Percentiles rank a stretch among this genome's conserved stretches.
phyloP scores from a whole-genome alignment of 176 grass and related monocot species.

The Canna indica region DNA sequence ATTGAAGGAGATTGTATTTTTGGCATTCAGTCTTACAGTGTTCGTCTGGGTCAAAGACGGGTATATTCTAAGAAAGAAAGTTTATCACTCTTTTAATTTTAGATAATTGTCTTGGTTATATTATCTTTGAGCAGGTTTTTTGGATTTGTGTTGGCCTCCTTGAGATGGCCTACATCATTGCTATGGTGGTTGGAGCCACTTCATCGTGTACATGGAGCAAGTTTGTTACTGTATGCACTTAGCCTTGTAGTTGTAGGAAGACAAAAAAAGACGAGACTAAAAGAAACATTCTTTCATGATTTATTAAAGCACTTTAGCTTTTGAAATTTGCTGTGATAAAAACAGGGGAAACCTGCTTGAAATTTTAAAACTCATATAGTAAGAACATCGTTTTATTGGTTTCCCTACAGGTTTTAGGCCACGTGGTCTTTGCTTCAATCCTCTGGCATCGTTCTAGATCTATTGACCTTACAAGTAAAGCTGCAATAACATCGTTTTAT shows the following conservation, averaged over 20 bases:
- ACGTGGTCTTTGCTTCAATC: slow-evolving; percentile 59
- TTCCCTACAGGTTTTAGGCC: slow-evolving; percentile 52
- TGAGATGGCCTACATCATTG: slow-evolving; percentile 65
- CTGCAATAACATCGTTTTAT: slow-evolving; percentile 80
- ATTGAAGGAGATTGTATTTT: slow-evolving; percentile 89
- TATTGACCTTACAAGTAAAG: slow-evolving; percentile 54
- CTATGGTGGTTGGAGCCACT: slow-evolving; percentile 59
- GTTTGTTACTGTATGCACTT: slow-evolving; percentile 62
- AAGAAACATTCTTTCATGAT: neutral
- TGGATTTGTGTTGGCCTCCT: slow-evolving; percentile 83
- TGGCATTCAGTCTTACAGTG: slow-evolving; percentile 81
- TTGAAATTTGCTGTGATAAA: neutral
- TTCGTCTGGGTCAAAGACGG: slow-evolving; percentile 70
- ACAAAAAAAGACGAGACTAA: neutral
- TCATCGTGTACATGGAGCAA: slow-evolving; percentile 76
- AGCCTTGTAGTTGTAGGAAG: too few relatives aligned
- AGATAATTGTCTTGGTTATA: neutral
- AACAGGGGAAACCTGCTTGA: neutral
- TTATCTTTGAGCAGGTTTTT: slow-evolving; percentile 51
- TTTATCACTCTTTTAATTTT: slow-evolving; percentile 4
- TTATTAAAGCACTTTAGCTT: neutral
- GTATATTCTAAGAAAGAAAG: slow-evolving; percentile 21
- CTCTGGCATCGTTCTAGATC: slow-evolving; percentile 58
- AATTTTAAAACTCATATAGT: neutral
- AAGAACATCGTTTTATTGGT: neutral